A percentile compares a stretch with the other conserved stretches of the same genome.
These are phyloP conservation scores for Eucalyptus microcorys DNA, from an alignment of 345 rosid species.

Conservation along the genomic window DNA sequence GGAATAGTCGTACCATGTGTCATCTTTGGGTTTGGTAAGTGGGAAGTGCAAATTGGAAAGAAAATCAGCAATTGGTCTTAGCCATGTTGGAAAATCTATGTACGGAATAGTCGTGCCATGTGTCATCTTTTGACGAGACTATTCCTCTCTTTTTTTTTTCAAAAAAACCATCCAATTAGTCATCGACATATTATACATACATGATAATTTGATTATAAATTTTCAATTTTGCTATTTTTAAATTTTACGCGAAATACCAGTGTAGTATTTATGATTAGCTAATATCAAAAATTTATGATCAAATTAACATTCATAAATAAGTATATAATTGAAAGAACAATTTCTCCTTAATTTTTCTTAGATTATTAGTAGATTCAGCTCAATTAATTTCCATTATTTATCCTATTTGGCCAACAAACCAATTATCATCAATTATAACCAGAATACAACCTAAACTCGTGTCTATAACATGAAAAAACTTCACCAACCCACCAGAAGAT, in stretches of 20 bases:
- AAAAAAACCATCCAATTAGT: accelerated
- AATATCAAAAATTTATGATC: neutral
- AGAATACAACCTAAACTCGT: neutral
- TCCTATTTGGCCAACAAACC: neutral
- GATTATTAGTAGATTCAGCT: neutral
- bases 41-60: too few relatives aligned
- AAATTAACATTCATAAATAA: accelerated
- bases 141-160: neutral
- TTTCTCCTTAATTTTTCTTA: neutral
- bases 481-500: neutral
- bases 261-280: accelerated
- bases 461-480: neutral
- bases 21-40: neutral
- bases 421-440: neutral
- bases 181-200: accelerated
- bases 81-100: neutral
- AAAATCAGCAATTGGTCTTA: too few relatives aligned
- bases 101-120: neutral
- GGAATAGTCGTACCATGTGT: too few relatives aligned
- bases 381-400: accelerated
- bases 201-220: accelerated
- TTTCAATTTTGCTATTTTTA: neutral
- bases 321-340: neutral
- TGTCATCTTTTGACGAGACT: neutral
- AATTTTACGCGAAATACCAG: accelerated